Evolutionary conservation across 169 alveolate species (phyloP).

Genomic region (Babesia gibsoni): DNA sequence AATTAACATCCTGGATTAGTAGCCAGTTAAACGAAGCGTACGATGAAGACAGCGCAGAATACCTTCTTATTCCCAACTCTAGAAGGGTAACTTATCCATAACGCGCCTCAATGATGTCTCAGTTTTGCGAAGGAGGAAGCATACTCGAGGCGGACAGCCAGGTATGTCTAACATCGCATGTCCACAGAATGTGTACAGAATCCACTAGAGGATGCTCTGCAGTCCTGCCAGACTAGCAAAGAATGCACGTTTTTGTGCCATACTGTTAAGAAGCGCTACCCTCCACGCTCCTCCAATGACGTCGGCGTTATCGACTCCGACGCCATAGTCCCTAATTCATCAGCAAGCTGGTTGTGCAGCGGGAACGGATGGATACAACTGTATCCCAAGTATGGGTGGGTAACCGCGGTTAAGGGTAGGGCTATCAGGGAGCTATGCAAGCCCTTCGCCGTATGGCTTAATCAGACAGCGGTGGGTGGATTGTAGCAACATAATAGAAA

Average conservation of each 20-base stretch:
- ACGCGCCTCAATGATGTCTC: not conserved
- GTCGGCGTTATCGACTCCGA: conserved; percentile 13
- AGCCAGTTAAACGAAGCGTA: not conserved
- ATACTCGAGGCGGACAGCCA: conserved; percentile 39
- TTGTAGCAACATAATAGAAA: not conserved
- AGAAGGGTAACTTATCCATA: conserved; percentile 24
- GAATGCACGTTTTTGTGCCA: conserved; percentile 60
- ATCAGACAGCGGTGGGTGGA: conserved; percentile 39
- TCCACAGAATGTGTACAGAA: not conserved
- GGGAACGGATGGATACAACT: conserved; percentile 46
- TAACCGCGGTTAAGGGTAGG: conserved; percentile 54
- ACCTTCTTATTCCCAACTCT: conserved; percentile 43
- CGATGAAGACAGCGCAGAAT: conserved; percentile 4
- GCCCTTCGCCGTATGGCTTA: conserved; percentile 27
- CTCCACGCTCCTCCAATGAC: not conserved
- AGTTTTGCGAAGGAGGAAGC: conserved; percentile 55
- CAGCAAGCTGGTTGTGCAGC: conserved; percentile 52
- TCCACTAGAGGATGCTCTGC: conserved; percentile 34
- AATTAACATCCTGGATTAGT: too few relatives aligned
- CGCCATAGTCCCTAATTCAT: conserved; percentile 29
- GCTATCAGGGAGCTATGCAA: conserved; percentile 23
- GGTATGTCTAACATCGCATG: not conserved
- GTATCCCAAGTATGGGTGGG: conserved; percentile 62
- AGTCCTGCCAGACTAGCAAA: conserved; percentile 1
- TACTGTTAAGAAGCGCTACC: conserved; percentile 30